phyloP scores from a whole-genome alignment of 1,139 yeast genomes.

The Suhomyces guaymorum region DNA sequence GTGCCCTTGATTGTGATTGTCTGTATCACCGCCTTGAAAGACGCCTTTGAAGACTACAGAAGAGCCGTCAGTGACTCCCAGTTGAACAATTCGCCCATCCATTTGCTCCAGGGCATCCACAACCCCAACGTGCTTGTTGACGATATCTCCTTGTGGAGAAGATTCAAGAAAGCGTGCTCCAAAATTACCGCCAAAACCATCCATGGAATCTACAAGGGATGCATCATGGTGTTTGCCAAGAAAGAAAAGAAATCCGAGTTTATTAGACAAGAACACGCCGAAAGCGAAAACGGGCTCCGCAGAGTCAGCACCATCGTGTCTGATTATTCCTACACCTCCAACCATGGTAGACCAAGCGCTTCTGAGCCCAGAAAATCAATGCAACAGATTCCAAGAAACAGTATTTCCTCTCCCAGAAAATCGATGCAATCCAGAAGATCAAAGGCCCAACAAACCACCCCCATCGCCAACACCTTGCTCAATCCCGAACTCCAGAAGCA shows the following conservation, averaged over 20 bases:
- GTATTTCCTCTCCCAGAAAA: slow-evolving; percentile 6
- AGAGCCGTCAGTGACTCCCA: slow-evolving; percentile 79
- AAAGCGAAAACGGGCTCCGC: slow-evolving; percentile 33
- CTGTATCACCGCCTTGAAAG: slow-evolving; percentile 82
- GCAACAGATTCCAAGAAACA: no score
- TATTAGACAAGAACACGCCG: slow-evolving; percentile 27
- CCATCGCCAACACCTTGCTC: slow-evolving; percentile 30
- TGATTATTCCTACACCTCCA: slow-evolving; percentile 28
- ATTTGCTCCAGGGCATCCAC: slow-evolving; percentile 64
- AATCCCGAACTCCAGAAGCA: slow-evolving; percentile 33
- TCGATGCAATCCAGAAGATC: slow-evolving; percentile 15
- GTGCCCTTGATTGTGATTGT: slow-evolving; percentile 95
- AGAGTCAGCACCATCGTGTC: slow-evolving; percentile 45
- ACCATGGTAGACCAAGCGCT: slow-evolving; percentile 8
- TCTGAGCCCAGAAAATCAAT: slow-evolving; percentile 5
- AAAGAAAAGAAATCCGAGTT: slow-evolving; percentile 30
- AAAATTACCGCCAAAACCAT: slow-evolving; percentile 19
- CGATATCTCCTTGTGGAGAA: slow-evolving; percentile 63
- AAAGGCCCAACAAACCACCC: slow-evolving; percentile 13
- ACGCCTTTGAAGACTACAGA: slow-evolving; percentile 91
- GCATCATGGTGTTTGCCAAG: slow-evolving; percentile 32
- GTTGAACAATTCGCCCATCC: slow-evolving; percentile 84
- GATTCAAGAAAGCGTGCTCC: slow-evolving; percentile 52
- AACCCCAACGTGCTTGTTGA: slow-evolving; percentile 81
- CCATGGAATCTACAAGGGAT: slow-evolving; percentile 25